Base-by-base conservation (phyloP, 345 rosid species). In the Sisymbrium irio region DNA sequence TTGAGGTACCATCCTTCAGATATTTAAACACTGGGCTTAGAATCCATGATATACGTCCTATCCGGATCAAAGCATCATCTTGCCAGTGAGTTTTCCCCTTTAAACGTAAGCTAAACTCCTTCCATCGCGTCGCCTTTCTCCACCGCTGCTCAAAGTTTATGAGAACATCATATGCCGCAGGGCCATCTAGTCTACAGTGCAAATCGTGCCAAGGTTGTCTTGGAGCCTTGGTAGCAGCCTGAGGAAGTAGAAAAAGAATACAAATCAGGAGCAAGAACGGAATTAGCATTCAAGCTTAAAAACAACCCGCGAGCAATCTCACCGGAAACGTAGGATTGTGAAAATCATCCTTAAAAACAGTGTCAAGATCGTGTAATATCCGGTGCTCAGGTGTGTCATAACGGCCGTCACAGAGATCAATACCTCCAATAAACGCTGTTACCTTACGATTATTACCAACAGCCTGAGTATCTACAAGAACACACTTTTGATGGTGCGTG, bases 201-300 rank as follows among this genome's bases (percentile, higher is more conserved):
- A 88, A 80, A 77, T 94, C 98, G 67, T 94, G 98, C 98, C 98
- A 91, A 35, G 98, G 96, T 77, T 94, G 90, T 79, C 98, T 89
- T 53, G 97, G 97, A 57, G 95, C 97, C 81, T 85, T 87, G 39
- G 78, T 66, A 46, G 81, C 88, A 71, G 77, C 79, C 98, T 93
- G 74, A 58, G 40, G 61, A 66, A 64, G 59, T 7, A 54, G 51
- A 49, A 66, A 60, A 19, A 62, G 20, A 71, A 69, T 1, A 64
- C 0, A 20, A 71, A 51, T 62, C 25, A 59, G 71, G 25, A 30
- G 11, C 17, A 67, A 39, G 67, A 28, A 32, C 61, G 7, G 18
- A 61, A 76, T 4, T 1, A 54, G 39, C 17, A 46, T 33, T 22
- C 55, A 25, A 27, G n/a, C 44, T 49, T 30, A 13, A 66, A 55